Evolutionary conservation across 106 monocot species (phyloP).

Genomic region (Dendrobium catenatum): DNA sequence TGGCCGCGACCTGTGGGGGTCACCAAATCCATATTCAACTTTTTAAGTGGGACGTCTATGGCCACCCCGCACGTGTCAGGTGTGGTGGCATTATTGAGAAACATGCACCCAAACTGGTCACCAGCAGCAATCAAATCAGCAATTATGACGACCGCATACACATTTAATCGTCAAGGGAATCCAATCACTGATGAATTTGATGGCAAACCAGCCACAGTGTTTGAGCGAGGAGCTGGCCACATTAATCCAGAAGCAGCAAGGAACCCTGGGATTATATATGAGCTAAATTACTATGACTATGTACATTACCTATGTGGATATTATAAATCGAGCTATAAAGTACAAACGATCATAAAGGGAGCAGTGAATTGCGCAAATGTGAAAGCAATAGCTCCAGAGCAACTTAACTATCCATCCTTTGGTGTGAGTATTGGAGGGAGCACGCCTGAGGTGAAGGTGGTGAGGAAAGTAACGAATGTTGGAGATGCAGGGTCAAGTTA

Average conservation of each 20-base stretch:
- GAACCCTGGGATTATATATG: constrained; percentile 37
- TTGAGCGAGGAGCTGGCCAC: constrained; percentile 36
- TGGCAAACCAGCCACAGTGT: constrained; percentile 18
- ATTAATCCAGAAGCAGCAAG: constrained; percentile 22
- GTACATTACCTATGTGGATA: constrained; percentile 30
- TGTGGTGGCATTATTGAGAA: constrained; percentile 27
- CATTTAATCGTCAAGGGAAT: not conserved
- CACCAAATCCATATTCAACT: constrained; percentile 18
- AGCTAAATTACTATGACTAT: constrained; percentile 20
- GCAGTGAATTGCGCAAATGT: not conserved
- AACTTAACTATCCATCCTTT: constrained; percentile 17
- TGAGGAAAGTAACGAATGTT: constrained; percentile 9
- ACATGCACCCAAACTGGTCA: constrained; percentile 27
- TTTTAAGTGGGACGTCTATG: constrained; percentile 43
- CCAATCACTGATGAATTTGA: constrained; percentile 15
- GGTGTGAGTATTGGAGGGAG: not conserved
- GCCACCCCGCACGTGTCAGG: constrained; percentile 36
- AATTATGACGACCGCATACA: constrained; percentile 27
- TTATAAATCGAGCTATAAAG: not conserved
- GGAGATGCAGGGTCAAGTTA: not conserved
- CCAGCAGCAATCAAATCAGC: constrained; percentile 39
- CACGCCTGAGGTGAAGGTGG: not conserved
- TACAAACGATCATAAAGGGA: not conserved
- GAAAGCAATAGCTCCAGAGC: not conserved
- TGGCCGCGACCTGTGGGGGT: constrained; percentile 26